A percentile compares a stretch with the other conserved stretches of the same genome.
Evolutionary conservation across 2,329 filamentous ascomycete genomes (phyloP).

Genomic region (Dactylellina parvicollis): DNA sequence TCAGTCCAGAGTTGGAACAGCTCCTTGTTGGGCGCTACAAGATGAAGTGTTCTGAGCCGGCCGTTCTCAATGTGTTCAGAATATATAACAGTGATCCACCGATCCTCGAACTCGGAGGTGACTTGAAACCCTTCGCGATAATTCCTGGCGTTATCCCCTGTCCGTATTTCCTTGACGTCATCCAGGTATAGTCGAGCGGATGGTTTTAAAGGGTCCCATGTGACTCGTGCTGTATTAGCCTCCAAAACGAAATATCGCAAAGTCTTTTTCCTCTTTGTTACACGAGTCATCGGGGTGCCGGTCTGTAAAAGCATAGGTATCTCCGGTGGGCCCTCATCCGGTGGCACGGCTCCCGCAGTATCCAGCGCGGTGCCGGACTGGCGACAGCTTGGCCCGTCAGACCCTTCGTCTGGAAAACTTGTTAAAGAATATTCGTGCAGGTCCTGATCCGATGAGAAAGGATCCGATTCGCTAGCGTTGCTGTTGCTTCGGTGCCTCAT

Average conservation of each 20-base stretch:
- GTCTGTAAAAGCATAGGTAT: slow-evolving; percentile 79
- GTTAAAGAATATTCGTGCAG: slow-evolving; percentile 65
- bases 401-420: slow-evolving; percentile 61
- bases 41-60: slow-evolving; percentile 86
- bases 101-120: slow-evolving; percentile 72
- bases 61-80: slow-evolving; percentile 75
- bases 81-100: slow-evolving; percentile 92
- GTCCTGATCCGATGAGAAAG: slow-evolving; percentile 63
- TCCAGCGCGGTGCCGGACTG: slow-evolving; percentile 61
- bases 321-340: slow-evolving; percentile 69
- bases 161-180: slow-evolving; percentile 89
- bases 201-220: slow-evolving; percentile 81
- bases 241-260: slow-evolving; percentile 81
- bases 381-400: slow-evolving; percentile 22
- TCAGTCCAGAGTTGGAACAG: slow-evolving; percentile 82
- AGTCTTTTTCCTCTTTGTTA: slow-evolving; percentile 82
- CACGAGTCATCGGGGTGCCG: slow-evolving; percentile 80
- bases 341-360: slow-evolving; percentile 61
- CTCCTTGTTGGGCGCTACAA: slow-evolving; percentile 79
- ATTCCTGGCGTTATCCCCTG: slow-evolving; percentile 83
- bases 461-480: slow-evolving; percentile 72
- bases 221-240: slow-evolving; percentile 83
- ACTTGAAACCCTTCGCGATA: slow-evolving; percentile 86
- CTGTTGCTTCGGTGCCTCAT: slow-evolving; percentile 89
- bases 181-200: slow-evolving; percentile 92